These are phyloP conservation scores for Xylaria venustula DNA, from an alignment of 495 filamentous ascomycete genomes.

Conservation along the genomic window DNA sequence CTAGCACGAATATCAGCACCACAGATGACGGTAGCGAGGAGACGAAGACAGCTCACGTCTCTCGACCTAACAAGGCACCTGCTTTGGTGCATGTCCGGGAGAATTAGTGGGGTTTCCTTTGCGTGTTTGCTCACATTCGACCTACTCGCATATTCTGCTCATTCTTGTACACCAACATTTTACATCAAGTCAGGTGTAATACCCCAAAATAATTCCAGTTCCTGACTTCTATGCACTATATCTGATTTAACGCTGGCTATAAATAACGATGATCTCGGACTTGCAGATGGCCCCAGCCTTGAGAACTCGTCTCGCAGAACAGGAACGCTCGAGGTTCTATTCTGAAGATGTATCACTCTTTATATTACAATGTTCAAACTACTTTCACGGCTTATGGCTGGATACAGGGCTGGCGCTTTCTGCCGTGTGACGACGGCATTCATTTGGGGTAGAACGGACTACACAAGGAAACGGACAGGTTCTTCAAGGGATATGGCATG, in stretches of 20 bases:
- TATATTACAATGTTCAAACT: not conserved
- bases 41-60: slow-evolving; percentile 3
- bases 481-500: slow-evolving; percentile 11
- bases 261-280: not conserved
- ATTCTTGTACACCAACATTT: not conserved
- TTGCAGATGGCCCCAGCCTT: too few relatives aligned
- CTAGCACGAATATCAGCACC: slow-evolving; percentile 57
- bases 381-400: slow-evolving; percentile 8
- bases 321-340: too few relatives aligned
- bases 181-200: not conserved
- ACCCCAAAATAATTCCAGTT: not conserved
- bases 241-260: not conserved
- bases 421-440: not conserved
- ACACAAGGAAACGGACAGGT: slow-evolving; percentile 14
- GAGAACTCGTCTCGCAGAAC: too few relatives aligned
- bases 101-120: not conserved
- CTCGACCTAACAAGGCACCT: slow-evolving; percentile 1
- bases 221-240: not conserved
- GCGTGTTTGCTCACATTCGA: not conserved
- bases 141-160: not conserved
- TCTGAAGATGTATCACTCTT: not conserved
- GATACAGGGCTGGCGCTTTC: slow-evolving; percentile 13
- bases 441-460: slow-evolving; percentile 17
- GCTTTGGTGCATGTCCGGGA: slow-evolving; percentile 15
- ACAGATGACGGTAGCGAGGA: slow-evolving; percentile 39